Evolutionary conservation across 2,329 filamentous ascomycete genomes (phyloP).

Genomic region (Phaeosphaeriaceae sp.): DNA sequence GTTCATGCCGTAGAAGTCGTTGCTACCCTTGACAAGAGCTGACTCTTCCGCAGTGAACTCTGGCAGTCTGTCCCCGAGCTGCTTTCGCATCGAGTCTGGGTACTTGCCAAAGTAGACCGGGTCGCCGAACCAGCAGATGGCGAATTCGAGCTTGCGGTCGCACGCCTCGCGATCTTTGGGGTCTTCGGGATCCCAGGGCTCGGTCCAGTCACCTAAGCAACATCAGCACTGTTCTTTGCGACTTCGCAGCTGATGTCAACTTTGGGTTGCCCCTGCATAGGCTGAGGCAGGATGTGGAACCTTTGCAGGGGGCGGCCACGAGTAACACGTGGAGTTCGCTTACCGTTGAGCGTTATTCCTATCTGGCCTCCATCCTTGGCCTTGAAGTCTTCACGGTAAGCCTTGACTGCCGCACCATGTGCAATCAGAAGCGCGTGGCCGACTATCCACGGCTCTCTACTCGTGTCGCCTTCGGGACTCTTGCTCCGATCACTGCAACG

Average conservation of each 20-base stretch:
- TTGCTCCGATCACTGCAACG: constrained; percentile 77
- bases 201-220: constrained; percentile 72
- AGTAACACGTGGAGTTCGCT: constrained; percentile 33
- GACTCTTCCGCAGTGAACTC: constrained; percentile 76
- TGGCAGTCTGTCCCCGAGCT: constrained; percentile 80
- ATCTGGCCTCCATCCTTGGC: constrained; percentile 75
- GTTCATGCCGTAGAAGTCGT: constrained; percentile 96
- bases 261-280: constrained; percentile 13
- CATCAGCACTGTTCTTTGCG: constrained; percentile 21
- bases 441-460: constrained; percentile 81
- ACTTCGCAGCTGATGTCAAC: constrained; percentile 8
- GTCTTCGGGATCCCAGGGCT: constrained; percentile 83
- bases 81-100: constrained; percentile 81
- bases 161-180: constrained; percentile 77
- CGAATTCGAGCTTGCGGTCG: constrained; percentile 84
- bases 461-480: constrained; percentile 75
- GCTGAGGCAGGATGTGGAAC: constrained; percentile 24
- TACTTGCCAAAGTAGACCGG: constrained; percentile 86
- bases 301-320: constrained; percentile 7
- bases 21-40: constrained; percentile 80
- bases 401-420: constrained; percentile 81
- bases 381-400: constrained; percentile 85
- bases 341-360: constrained; percentile 85
- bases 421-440: constrained; percentile 83
- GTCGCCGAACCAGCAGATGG: constrained; percentile 88